Base-by-base conservation (phyloP, 140 eudicot genomes). In the Senecio squalidus region DNA sequence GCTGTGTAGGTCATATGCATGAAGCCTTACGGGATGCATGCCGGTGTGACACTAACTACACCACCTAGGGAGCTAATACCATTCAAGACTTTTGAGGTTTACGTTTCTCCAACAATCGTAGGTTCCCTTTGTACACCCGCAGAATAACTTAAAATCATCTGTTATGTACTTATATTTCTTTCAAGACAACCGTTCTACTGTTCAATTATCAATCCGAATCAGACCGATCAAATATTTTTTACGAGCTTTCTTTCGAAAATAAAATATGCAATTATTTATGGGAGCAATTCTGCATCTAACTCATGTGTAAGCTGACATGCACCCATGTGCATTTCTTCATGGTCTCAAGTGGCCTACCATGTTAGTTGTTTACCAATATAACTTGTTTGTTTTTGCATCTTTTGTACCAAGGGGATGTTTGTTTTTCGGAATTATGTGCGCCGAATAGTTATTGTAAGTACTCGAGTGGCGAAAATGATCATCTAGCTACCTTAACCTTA, bases 281-380 rank as follows among this genome's bases (percentile, higher is more conserved):
- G 79, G 65, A 67, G 78, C 18, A 36, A 52, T 52, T 52, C 2
- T 52, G 58, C 36, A 52, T 52, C 39, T 25, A 52, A 5, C 14
- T 64, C 53, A 44, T 55, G 77, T 71, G 76, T 71, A 33, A 62
- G 52, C 71, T 63, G 77, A 56, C 72, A 55, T 71, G 58, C 27
- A 33, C 25, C 77, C 77, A 64, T 71, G 77, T 71, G 72, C 72
- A n/a, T n/a, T n/a, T 16, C 22, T 60, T 57, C 67, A 34, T 68
- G 60, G 31, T 47, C 49, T 67, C 51, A 6, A 43, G 26, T 45
- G 59, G 45, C 71, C 76, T 62, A 55, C 77, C 77, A 71, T 64
- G 77, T 64, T 71, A 64, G 44, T 64, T 63, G 71, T 46, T 63
- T 55, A 23, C 21, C n/a, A 22, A 1, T 26, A 11, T 36, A n/a